Conservation (phyloP, 306 rosid genomes). For the Prunus mume region DNA sequence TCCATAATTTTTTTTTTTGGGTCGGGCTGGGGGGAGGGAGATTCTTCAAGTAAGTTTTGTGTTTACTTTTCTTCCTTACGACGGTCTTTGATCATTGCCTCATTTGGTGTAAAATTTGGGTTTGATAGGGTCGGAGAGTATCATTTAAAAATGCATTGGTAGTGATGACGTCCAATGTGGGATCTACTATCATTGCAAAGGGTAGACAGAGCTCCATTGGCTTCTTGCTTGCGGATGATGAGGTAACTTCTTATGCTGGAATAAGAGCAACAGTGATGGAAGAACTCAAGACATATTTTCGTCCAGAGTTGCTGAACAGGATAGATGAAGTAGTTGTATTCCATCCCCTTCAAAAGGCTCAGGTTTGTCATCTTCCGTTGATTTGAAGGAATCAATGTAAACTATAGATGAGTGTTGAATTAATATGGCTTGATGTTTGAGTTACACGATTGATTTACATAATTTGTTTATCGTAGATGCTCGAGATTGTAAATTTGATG, state of each 20-base stretch:
- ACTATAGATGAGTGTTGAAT: too few relatives aligned
- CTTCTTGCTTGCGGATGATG: constrained; percentile 61
- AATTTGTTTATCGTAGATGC: constrained; percentile 47
- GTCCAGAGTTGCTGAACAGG: constrained; percentile 91
- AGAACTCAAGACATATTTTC: constrained; percentile 82
- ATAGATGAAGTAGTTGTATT: constrained; percentile 90
- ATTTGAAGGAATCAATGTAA: background rate
- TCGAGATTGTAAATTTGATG: constrained; percentile 60
- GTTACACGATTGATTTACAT: background rate
- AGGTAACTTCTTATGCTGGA: constrained; percentile 57
- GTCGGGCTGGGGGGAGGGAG: background rate
- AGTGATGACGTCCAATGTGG: constrained; percentile 95
- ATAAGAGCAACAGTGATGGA: constrained; percentile 71
- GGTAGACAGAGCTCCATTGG: constrained; percentile 62
- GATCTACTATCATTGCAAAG: constrained; percentile 82
- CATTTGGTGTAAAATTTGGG: constrained; percentile 27
- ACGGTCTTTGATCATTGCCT: constrained; percentile 5
- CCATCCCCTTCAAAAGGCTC: constrained; percentile 72
- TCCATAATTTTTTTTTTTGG: background rate
- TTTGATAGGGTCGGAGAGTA: constrained; percentile 72
- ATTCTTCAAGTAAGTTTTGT: background rate
- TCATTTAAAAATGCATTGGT: constrained; percentile 82
- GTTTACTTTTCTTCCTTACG: background rate
- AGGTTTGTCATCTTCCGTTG: constrained; percentile 52
- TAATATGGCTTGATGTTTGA: background rate